Conservation (phyloP, 768 basidiomycete genomes). For the Podaxis pistillaris region DNA sequence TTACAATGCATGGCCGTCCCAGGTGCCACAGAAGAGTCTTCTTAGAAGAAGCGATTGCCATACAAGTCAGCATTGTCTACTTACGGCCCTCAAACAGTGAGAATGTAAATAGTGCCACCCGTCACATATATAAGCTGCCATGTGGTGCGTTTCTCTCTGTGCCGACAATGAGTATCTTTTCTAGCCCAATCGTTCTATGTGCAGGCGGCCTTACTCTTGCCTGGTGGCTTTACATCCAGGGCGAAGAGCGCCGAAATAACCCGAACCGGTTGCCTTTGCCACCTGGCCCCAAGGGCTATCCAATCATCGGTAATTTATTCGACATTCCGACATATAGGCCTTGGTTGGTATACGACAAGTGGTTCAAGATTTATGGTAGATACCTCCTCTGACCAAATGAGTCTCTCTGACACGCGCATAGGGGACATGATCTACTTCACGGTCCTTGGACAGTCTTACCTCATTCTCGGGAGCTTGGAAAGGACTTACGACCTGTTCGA, state of each 20-base stretch:
- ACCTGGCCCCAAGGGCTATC: slow-evolving; percentile 31
- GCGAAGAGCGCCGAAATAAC: neutral
- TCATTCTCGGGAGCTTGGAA: slow-evolving; percentile 26
- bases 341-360: slow-evolving; percentile 30
- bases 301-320: slow-evolving; percentile 28
- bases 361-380: slow-evolving; percentile 30
- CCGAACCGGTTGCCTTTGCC: slow-evolving; percentile 19
- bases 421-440: slow-evolving; percentile 54
- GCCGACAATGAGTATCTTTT: too few relatives aligned
- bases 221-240: neutral
- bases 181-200: too few relatives aligned
- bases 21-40: too few relatives aligned
- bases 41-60: too few relatives aligned
- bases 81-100: too few relatives aligned
- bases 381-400: neutral
- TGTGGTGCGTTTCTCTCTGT: too few relatives aligned
- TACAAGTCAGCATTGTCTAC: too few relatives aligned
- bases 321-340: slow-evolving; percentile 25
- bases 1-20: too few relatives aligned
- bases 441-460: slow-evolving; percentile 34
- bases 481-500: slow-evolving; percentile 52
- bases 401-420: slow-evolving; percentile 15
- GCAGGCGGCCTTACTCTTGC: neutral
- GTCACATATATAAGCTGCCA: too few relatives aligned
- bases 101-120: too few relatives aligned